phyloP scores from a whole-genome alignment of 805 yeast genomes.

The Saturnispora gosingensis region DNA sequence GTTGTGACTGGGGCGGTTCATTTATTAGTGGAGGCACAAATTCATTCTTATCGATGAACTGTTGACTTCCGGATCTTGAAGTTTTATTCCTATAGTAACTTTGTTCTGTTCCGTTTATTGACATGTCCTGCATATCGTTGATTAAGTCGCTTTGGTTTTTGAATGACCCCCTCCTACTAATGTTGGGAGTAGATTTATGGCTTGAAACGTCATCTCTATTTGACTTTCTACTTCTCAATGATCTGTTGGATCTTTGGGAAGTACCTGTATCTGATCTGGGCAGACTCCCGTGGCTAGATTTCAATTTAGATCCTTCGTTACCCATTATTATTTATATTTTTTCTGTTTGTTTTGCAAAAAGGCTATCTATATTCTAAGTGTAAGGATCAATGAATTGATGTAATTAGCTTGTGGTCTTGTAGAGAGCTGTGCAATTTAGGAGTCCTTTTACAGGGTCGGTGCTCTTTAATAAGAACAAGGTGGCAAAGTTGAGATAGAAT shows the following conservation, averaged over 20 bases:
- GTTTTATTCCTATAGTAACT: constrained; percentile 18
- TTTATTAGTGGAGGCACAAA: background rate
- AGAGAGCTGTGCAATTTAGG: background rate
- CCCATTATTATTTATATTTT: constrained; percentile 19
- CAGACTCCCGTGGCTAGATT: constrained; percentile 18
- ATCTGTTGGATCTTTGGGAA: constrained; percentile 23
- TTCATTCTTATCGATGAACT: background rate
- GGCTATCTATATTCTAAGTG: background rate
- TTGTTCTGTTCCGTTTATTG: constrained; percentile 13
- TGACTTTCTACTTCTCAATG: constrained; percentile 24
- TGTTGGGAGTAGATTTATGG: constrained; percentile 19
- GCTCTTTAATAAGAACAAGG: background rate
- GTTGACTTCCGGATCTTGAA: background rate
- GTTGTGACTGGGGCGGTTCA: background rate
- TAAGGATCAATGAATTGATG: background rate
- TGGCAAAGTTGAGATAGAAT: background rate
- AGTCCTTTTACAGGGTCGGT: background rate
- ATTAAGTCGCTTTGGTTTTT: constrained; percentile 16
- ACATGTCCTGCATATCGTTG: constrained; percentile 14
- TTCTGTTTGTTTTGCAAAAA: background rate
- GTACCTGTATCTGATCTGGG: constrained; percentile 26
- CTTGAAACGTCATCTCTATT: constrained; percentile 15
- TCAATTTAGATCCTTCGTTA: constrained; percentile 28
- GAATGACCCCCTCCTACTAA: constrained; percentile 22
- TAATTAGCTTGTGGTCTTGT: background rate